Percentiles rank a stretch among this genome's conserved stretches.
These are phyloP conservation scores for Hylodesmum podocarpum DNA, from an alignment of 306 rosid genomes.

Conservation along the genomic window DNA sequence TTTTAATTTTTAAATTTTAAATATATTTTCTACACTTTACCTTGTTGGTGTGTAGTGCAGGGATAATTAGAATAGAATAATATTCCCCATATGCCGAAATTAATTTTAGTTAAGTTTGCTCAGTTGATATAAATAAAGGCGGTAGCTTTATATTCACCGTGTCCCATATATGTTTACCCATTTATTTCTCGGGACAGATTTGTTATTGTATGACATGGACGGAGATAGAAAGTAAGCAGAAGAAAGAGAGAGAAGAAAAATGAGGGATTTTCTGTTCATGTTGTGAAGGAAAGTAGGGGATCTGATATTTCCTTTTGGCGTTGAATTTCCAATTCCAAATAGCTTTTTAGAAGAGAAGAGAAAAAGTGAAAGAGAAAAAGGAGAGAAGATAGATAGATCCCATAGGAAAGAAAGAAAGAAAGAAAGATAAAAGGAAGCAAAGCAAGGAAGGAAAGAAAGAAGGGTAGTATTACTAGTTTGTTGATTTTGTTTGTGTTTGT, in stretches of 20 bases:
- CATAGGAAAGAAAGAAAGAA: background rate
- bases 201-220: slow-evolving; percentile 22
- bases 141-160: slow-evolving; percentile 32
- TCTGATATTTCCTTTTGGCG: slow-evolving; percentile 65
- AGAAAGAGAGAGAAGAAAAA: background rate
- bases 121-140: background rate
- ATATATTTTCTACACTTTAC: background rate
- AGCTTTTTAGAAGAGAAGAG: slow-evolving; percentile 16
- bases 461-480: background rate
- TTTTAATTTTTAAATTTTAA: no score
- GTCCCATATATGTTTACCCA: background rate
- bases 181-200: slow-evolving; percentile 14
- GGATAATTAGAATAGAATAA: background rate
- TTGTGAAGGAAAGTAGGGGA: slow-evolving; percentile 28
- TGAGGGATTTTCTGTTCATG: background rate
- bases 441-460: background rate
- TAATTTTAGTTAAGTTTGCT: background rate
- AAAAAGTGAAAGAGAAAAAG: background rate
- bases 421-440: background rate
- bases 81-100: background rate
- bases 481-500: slow-evolving; percentile 48
- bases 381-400: background rate
- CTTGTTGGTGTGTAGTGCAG: background rate
- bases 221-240: slow-evolving; percentile 24
- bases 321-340: slow-evolving; percentile 49